Percentiles rank a stretch among this genome's conserved stretches.
phyloP scores from a whole-genome alignment of 2,329 filamentous ascomycete genomes.

The Pseudogymnoascus sp. region DNA sequence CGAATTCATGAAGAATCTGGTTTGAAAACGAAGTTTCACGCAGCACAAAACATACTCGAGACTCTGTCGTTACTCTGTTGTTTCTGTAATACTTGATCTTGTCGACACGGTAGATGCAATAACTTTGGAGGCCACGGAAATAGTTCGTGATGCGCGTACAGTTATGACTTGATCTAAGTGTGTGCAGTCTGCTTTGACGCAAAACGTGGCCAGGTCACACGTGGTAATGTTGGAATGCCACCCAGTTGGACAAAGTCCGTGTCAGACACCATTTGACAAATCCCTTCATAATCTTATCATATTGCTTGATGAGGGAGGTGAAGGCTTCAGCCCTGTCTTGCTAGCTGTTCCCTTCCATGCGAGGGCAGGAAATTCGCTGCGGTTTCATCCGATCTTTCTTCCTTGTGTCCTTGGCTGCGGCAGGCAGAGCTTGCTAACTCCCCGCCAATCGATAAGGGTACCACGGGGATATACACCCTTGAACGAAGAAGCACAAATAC shows the following conservation, averaged over 20 bases:
- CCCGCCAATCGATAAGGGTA: not conserved
- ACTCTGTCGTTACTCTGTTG: not conserved
- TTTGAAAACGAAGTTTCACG: not conserved
- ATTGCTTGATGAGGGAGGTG: not conserved
- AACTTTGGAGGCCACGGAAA: not conserved
- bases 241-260: not conserved
- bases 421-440: not conserved
- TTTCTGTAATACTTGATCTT: not conserved
- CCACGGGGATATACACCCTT: not conserved
- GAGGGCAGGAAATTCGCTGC: not conserved
- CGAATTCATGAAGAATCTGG: not conserved
- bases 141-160: not conserved
- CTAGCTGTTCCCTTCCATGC: not conserved
- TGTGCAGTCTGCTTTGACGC: not conserved
- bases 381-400: slow-evolving; percentile 3
- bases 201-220: not conserved
- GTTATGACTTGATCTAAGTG: not conserved
- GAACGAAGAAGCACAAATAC: not conserved
- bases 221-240: not conserved
- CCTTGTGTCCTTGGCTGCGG: not conserved
- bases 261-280: not conserved
- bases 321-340: not conserved
- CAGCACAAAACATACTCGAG: slow-evolving; percentile 4
- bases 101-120: not conserved
- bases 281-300: slow-evolving; percentile 3